Base-by-base conservation (phyloP, 441 rosid genomes). In the Eruca vesicaria region DNA sequence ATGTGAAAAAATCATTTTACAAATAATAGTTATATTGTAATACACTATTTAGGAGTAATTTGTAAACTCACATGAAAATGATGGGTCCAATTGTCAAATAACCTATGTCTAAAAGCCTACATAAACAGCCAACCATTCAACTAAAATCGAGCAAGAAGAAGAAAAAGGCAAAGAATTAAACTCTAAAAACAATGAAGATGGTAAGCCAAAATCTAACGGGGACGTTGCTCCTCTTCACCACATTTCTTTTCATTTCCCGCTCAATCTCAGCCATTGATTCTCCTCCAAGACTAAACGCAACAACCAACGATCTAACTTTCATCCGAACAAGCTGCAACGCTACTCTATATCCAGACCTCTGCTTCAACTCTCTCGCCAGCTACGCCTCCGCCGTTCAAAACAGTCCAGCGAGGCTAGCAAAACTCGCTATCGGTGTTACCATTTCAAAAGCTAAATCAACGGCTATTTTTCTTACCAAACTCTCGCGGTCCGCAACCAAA, bases 261-360 rank as follows among this genome's bases (percentile, higher is more conserved):
- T 45, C 74, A 18, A 43, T 26, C 82, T 48, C 81, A 32, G 67
- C 82, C 85, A 57, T 76, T 66, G 62, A 32, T 45, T 67, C 23
- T 11, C 14, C 43, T 76, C 52, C 81, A 9, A 62, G 6, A 50
- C 26, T 43, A 35, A 57, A 70, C 75, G 16, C 75, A 19, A 16
- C 66, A 62, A 31, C 88, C 60, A 80, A 79, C 83, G 79, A 43
- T 83, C 71, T 85, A 0, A 87, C 82, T 8, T 94, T 86, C 89
- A 87, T 94, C 85, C 89, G 87, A 6, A 59, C 85, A 10, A 89
- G 88, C 83, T 94, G 98, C 89, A 79, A 77, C 83, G 79, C 84
- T 1, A 94, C 98, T 4, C 75, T 83, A 4, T 90, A 94, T 79
- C 96, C 97, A 0, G 93, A 88, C 62, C 43, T 94, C 63, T 94